Conservation (phyloP, 768 basidiomycete species). For the Rubroboletus satanas region DNA sequence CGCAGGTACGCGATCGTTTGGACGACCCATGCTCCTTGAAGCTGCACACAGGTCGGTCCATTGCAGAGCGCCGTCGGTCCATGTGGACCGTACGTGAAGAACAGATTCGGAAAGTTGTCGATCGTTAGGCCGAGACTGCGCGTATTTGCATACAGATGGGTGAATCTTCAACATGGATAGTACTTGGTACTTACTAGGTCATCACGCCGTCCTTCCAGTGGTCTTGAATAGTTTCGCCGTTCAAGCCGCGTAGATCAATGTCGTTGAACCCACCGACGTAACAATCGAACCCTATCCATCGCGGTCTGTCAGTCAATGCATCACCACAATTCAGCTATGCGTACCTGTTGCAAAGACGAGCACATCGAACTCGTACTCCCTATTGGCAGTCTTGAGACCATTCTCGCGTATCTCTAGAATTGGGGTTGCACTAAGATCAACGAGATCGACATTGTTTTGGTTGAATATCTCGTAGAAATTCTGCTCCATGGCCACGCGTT, state of each 20-base stretch:
- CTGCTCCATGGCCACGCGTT: conserved; percentile 9
- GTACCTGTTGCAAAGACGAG: conserved; percentile 16
- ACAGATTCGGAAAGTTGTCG: conserved; percentile 15
- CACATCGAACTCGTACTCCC: conserved; percentile 11
- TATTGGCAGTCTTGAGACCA: conserved; percentile 6
- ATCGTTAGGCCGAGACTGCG: conserved; percentile 15
- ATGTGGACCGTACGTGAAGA: conserved; percentile 9
- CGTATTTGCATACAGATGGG: not conserved
- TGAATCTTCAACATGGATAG: not conserved
- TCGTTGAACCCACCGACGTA: conserved; percentile 2
- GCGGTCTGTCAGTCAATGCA: not conserved
- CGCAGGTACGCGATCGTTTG: conserved; percentile 9
- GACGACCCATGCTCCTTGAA: conserved; percentile 9
- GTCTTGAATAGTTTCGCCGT: conserved; percentile 10
- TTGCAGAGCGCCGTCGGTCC: conserved; percentile 10
- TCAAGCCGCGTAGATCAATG: conserved; percentile 12
- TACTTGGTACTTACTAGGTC: conserved; percentile 9
- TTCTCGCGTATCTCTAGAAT: conserved; percentile 10
- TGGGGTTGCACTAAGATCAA: conserved; percentile 4
- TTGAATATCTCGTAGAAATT: conserved; percentile 12
- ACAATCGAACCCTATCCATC: conserved; percentile 10
- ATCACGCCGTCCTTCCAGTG: conserved; percentile 13
- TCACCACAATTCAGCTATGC: not conserved
- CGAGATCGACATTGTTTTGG: conserved; percentile 17
- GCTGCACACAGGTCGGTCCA: conserved; percentile 1